Evolutionary conservation across 2,329 filamentous ascomycete species (phyloP).

Genomic region (Daldinia eschscholtzii): DNA sequence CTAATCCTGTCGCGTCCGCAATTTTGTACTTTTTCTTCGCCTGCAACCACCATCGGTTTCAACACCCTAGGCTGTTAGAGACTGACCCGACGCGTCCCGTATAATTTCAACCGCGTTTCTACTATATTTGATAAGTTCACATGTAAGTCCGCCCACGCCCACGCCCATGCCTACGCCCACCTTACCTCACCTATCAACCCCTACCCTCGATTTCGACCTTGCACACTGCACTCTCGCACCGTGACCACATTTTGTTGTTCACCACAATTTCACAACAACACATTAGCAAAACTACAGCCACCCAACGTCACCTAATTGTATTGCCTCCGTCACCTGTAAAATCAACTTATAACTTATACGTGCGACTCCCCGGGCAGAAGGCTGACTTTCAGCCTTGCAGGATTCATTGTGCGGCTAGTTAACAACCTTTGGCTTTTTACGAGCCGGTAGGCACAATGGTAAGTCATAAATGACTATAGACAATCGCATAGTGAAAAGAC

Average conservation of each 20-base stretch:
- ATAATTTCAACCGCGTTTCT: constrained; percentile 41
- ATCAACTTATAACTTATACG: constrained; percentile 50
- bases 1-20: constrained; percentile 35
- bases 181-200: constrained; percentile 10
- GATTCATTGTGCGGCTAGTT: constrained; percentile 50
- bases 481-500: constrained; percentile 10
- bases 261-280: constrained; percentile 46
- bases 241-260: constrained; percentile 19
- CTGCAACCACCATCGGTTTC: constrained; percentile 31
- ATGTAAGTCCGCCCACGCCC: constrained; percentile 36
- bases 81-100: constrained; percentile 40
- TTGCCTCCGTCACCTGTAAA: constrained; percentile 43
- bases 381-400: constrained; percentile 59
- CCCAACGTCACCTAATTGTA: constrained; percentile 6
- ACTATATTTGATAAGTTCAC: constrained; percentile 38
- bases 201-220: constrained; percentile 25
- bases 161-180: constrained; percentile 11
- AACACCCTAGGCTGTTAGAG: constrained; percentile 9
- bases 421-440: constrained; percentile 31
- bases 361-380: constrained; percentile 47
- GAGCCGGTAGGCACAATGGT: constrained; percentile 55
- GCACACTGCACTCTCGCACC: constrained; percentile 34
- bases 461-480: constrained; percentile 30
- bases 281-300: constrained; percentile 45
- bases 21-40: constrained; percentile 12